Base-by-base conservation (phyloP, 305 asterid species). In the Fraxinus velutina region DNA sequence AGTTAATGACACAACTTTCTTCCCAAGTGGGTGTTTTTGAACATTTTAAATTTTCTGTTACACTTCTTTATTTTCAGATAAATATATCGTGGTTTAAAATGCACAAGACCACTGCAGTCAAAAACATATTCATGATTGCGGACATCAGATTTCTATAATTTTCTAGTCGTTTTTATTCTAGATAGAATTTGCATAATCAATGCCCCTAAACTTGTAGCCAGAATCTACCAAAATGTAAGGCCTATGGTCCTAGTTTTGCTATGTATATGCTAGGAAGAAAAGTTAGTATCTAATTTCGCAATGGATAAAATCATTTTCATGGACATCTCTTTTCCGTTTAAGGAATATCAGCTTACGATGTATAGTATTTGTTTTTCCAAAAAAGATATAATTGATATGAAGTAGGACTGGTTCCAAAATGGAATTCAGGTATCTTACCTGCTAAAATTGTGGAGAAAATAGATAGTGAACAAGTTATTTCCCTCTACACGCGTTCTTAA, bases 1-100 rank as follows among this genome's bases (percentile, higher is more conserved):
- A 92, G 93, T 86, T 96, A 88, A 96, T 94, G 99, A 90, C 91
- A 87, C 90, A 86, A 34, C 75, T 96, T 76, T 93, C 99, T 72
- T 89, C 97, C 81, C 97, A 93, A 89, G 99, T 96, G 85, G 93
- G 96, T 90, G 74, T 75, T 36, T 79, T 71, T 52, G 71, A 44
- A 47, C 3, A n/a, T 71, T 78, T 78, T 77, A 33, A 39, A 6
- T 34, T 77, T 66, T 78, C n/a, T 72, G 21, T 30, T 42, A 4
- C 68, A 37, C 55, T 15, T 82, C 22, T 70, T 83, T 50, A 80
- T 57, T 57, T 72, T 44, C 7, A 8, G 32, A 8, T 60, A 32
- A 66, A 73, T 62, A 10, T 22, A 22, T 27, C 42, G 17, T 39
- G 27, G 21, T 73, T 52, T 60, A 55, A 3, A 32, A 79, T 73